Percentiles rank a stretch among this genome's conserved stretches.
Evolutionary conservation across 1,139 yeast genomes (phyloP).

Genomic region (Pichia sp.): DNA sequence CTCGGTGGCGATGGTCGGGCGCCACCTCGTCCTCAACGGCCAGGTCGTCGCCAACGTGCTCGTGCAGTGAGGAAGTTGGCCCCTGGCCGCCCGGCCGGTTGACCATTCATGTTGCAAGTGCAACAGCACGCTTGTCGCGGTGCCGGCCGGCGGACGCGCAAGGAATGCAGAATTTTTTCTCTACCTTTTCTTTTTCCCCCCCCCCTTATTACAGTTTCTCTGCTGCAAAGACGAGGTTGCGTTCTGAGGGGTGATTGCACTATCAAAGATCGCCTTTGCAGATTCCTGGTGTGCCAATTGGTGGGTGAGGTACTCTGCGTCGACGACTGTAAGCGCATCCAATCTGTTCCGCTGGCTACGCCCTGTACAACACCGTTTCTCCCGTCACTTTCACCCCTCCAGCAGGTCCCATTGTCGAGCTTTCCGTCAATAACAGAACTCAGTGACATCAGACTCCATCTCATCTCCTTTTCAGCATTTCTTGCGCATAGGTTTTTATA

Average conservation of each 20-base stretch:
- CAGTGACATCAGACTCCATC: neutral
- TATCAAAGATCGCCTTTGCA: neutral
- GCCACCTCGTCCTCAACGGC: neutral
- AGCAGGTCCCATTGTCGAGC: neutral
- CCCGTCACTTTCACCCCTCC: neutral
- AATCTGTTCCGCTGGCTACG: neutral
- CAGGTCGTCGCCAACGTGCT: slow-evolving; percentile 1
- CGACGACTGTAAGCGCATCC: neutral
- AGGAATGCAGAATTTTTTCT: neutral
- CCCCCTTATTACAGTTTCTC: neutral
- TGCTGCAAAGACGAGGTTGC: neutral
- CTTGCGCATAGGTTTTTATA: neutral
- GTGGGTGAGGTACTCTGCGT: neutral
- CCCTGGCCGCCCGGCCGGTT: too few species aligned
- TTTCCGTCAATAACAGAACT: neutral
- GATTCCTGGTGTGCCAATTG: neutral
- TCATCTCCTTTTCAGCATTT: neutral
- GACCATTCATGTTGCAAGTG: neutral
- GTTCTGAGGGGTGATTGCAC: neutral
- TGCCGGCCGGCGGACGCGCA: neutral
- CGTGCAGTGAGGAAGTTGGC: neutral
- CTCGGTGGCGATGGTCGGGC: neutral
- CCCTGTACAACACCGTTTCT: neutral
- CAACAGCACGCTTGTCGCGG: neutral
- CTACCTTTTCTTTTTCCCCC: neutral